phyloP scores from a whole-genome alignment of 345 rosid species.

The Ceriops tagal region DNA sequence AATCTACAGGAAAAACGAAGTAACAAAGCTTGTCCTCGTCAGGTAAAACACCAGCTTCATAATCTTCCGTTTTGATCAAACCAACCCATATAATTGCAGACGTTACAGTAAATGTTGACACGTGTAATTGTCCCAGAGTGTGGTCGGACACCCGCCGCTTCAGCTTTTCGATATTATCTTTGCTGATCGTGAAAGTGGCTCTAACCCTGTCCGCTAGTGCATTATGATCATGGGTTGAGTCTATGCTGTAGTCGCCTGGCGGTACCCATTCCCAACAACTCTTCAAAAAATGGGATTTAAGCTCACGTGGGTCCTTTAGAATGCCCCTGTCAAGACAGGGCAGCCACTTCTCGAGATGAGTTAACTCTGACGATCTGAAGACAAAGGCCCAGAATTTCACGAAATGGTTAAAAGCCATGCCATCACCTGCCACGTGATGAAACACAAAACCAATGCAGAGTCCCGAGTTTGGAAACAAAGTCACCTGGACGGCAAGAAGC shows the following conservation, averaged over 20 bases:
- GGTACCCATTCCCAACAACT: neutral
- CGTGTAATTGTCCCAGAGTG: neutral
- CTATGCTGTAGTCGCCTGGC: neutral
- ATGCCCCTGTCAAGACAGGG: conserved; percentile 18
- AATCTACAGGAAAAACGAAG: conserved; percentile 23
- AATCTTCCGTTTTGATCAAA: conserved; percentile 22
- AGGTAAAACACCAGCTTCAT: neutral
- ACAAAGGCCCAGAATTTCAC: conserved; percentile 39
- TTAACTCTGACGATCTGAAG: conserved; percentile 13
- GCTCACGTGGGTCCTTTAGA: conserved; percentile 21
- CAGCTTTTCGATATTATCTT: conserved; percentile 13
- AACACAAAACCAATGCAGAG: conserved; percentile 27
- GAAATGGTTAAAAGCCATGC: conserved; percentile 36
- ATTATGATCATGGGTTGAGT: neutral
- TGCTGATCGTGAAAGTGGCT: conserved; percentile 24
- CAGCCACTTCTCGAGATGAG: neutral
- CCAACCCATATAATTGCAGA: conserved; percentile 37
- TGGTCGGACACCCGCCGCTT: conserved; percentile 14
- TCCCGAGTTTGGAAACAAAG: conserved; percentile 40
- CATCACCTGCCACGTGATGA: conserved; percentile 37
- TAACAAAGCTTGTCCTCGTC: neutral
- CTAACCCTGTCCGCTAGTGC: conserved; percentile 21
- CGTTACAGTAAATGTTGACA: conserved; percentile 26
- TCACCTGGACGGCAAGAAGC: conserved; percentile 33
- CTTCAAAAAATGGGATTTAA: conserved; percentile 15